Conservation (phyloP, 306 rosid species). For the Cicer bijugum region DNA sequence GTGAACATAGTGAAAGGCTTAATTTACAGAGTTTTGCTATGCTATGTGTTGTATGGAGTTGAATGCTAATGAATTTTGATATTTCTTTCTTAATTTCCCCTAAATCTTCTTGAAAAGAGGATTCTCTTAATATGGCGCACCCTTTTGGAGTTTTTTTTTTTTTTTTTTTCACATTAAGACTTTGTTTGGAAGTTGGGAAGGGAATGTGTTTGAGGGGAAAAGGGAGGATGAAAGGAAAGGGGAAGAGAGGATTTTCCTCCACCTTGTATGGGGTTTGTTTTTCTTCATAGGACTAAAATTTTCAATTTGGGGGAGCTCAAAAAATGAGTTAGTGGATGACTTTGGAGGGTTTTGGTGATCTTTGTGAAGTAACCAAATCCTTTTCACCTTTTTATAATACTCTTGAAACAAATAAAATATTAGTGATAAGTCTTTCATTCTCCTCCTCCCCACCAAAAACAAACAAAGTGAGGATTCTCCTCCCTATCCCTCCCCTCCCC, state of each 20-base stretch:
- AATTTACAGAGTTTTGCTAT: neutral
- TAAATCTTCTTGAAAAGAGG: neutral
- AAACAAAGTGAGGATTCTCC: neutral
- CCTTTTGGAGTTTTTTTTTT: constrained; percentile 9
- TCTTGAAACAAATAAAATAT: neutral
- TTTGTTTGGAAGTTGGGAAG: too few relatives aligned
- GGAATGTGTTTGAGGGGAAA: too few relatives aligned
- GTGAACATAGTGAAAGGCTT: neutral
- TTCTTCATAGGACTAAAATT: too few relatives aligned
- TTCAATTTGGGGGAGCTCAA: too few relatives aligned
- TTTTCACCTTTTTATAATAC: too few relatives aligned
- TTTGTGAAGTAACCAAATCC: too few relatives aligned
- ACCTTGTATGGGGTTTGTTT: too few relatives aligned
- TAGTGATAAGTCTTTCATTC: neutral
- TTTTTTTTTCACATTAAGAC: neutral
- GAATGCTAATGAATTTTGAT: neutral
- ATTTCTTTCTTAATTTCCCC: neutral
- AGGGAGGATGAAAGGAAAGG: too few relatives aligned
- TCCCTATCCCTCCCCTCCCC: neutral
- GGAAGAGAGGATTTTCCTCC: too few relatives aligned
- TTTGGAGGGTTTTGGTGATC: too few relatives aligned
- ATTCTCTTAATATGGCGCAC: constrained; percentile 14
- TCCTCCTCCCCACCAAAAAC: neutral
- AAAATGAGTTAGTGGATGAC: too few relatives aligned
- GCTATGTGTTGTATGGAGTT: constrained; percentile 17